Evolutionary conservation across 257 asterid genomes (phyloP).

Genomic region (Solanum verrucosum): DNA sequence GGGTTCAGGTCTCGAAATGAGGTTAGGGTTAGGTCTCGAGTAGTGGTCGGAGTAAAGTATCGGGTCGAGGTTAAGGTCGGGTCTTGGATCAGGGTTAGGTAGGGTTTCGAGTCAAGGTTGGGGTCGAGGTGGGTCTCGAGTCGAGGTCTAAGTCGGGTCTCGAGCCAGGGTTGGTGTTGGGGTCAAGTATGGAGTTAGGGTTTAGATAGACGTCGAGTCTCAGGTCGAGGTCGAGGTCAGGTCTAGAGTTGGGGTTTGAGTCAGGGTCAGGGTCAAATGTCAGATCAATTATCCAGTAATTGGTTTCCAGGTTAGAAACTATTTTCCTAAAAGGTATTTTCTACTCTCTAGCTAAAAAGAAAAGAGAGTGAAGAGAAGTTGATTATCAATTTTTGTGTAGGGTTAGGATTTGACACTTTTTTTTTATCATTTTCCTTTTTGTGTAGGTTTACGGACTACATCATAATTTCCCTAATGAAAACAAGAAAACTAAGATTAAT

Average conservation of each 20-base stretch:
- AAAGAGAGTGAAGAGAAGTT: too few species aligned
- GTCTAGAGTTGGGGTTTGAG: neutral
- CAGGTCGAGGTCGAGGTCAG: neutral
- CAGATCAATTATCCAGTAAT: neutral
- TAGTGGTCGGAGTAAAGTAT: too few species aligned
- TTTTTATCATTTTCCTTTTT: too few species aligned
- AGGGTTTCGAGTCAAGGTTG: too few species aligned
- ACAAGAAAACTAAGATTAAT: neutral
- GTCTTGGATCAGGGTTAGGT: too few species aligned
- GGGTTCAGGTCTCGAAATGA: accelerated
- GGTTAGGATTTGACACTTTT: too few species aligned
- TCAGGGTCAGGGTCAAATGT: neutral
- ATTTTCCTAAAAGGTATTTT: too few species aligned
- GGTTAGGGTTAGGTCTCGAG: neutral
- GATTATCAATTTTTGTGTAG: too few species aligned
- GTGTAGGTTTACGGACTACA: neutral
- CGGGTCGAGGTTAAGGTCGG: too few species aligned
- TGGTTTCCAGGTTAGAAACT: neutral
- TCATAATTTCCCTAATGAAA: neutral
- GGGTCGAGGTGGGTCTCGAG: neutral
- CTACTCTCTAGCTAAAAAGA: neutral
- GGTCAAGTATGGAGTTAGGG: neutral
- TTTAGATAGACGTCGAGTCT: accelerated
- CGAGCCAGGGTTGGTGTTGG: accelerated
- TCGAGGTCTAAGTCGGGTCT: neutral